Percentiles rank a stretch among this genome's conserved stretches.
phyloP scores from a whole-genome alignment of 2,329 filamentous ascomycete species.

The Ophiosphaerella narmari region DNA sequence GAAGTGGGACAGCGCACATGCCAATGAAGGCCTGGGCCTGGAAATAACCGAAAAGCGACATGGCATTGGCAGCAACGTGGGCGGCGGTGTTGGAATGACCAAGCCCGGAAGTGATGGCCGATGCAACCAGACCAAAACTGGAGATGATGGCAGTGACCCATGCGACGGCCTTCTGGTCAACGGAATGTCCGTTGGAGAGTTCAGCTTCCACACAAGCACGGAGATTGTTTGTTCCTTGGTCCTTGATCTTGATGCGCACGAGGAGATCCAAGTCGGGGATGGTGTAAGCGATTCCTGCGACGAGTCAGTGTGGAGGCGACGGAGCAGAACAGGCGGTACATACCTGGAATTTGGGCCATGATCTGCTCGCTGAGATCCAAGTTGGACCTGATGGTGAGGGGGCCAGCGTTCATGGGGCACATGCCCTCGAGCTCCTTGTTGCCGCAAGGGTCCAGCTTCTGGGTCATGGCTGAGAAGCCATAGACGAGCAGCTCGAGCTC shows the following conservation, averaged over 20 bases:
- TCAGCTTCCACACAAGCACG: conserved; percentile 87
- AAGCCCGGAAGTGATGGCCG: conserved; percentile 84
- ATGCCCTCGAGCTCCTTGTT: conserved; percentile 69
- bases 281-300: conserved; percentile 74
- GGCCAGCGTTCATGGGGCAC: conserved; percentile 88
- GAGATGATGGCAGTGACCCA: conserved; percentile 90
- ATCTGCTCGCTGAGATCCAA: conserved; percentile 62
- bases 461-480: conserved; percentile 72
- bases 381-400: conserved; percentile 77
- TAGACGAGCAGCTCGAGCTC: conserved; percentile 80
- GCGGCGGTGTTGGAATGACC: conserved; percentile 94
- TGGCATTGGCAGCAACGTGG: conserved; percentile 89
- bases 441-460: conserved; percentile 76
- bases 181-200: conserved; percentile 89
- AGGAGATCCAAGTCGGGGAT: conserved; percentile 90
- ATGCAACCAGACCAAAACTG: conserved; percentile 79
- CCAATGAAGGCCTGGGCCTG: conserved; percentile 92
- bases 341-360: conserved; percentile 69
- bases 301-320: conserved; percentile 10
- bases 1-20: conserved; percentile 78
- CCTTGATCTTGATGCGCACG: conserved; percentile 80
- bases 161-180: conserved; percentile 84
- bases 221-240: conserved; percentile 63
- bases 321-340: conserved; percentile 19
- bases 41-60: conserved; percentile 94